Base-by-base conservation (phyloP, 2,329 filamentous ascomycete species). In the Uncinocarpus reesii region DNA sequence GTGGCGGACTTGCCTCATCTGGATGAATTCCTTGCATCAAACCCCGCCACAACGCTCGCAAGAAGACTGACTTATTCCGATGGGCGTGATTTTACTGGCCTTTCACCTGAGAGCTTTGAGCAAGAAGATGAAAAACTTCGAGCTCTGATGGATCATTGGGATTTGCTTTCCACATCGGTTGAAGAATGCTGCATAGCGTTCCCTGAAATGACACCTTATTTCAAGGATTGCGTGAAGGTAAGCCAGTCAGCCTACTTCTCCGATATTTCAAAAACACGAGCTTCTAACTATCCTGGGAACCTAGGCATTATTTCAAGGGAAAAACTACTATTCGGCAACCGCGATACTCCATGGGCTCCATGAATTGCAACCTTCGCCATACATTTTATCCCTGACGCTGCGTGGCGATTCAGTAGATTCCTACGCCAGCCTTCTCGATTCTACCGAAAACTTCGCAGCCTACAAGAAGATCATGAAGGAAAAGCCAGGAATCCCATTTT, bases 141-240 rank as follows among this genome's bases (percentile, higher is more conserved):
- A 6, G 38, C 40, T n/a, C 36, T 68, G 4, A 36, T 61, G 3
- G 36, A 40, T 0, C 55, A 59, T 37, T 69, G 66, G 66, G 56
- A 61, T 29, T 40, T 47, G 16, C 53, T 67, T 10, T 61, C 57
- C 29, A 56, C 56, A 4, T 60, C 60, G 1, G 61, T 64, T 1
- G 66, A 64, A 59, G 66, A 69, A 53, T 67, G 61, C 48, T 68
- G 64, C 44, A 58, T 56, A 1, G 65, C 62, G 8, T 50, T 67
- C 29, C 64, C 65, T 6, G 61, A 66, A 6, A 40, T 61, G 43
- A 53, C 60, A 7, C 48, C 51, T 7, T 62, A 57, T 47, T 54
- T 69, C 7, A 60, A 62, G 52, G 64, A 64, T 32, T 65, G 65
- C 47, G 55, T 60, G 18, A 54, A 64, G 52, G 66, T 67, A 43